Conservation (phyloP, 495 filamentous ascomycete species). For the Penicillium riverlandense region DNA sequence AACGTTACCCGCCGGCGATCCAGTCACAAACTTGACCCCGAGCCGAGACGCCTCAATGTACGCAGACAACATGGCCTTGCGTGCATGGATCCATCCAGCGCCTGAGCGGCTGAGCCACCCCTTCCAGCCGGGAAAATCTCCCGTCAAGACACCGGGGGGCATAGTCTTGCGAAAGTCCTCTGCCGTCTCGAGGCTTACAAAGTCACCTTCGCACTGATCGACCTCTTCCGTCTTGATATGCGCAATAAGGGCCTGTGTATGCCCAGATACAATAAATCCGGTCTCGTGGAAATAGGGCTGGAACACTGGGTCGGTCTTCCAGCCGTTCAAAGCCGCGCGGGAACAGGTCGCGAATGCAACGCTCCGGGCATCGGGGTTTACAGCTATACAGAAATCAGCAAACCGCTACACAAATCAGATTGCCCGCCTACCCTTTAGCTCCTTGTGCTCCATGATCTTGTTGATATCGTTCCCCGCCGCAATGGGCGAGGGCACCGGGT, state of each 20-base stretch:
- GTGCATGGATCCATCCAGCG: slow-evolving; percentile 46
- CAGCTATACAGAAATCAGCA: neutral
- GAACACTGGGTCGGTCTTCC: slow-evolving; percentile 42
- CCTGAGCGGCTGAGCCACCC: slow-evolving; percentile 35
- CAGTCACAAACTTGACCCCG: slow-evolving; percentile 39
- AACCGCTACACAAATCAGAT: too few relatives aligned
- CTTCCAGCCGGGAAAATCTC: slow-evolving; percentile 43
- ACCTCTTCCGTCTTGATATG: slow-evolving; percentile 31
- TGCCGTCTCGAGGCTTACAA: slow-evolving; percentile 18
- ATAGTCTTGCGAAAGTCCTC: slow-evolving; percentile 44
- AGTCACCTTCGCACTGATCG: slow-evolving; percentile 19
- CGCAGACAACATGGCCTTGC: slow-evolving; percentile 37
- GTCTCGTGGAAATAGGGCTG: slow-evolving; percentile 42
- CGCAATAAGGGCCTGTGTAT: slow-evolving; percentile 23
- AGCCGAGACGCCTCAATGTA: slow-evolving; percentile 34
- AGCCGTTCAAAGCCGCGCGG: slow-evolving; percentile 32
- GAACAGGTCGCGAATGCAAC: slow-evolving; percentile 29
- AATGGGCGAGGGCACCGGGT: slow-evolving; percentile 41
- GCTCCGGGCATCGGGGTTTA: slow-evolving; percentile 17
- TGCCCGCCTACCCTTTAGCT: slow-evolving; percentile 27
- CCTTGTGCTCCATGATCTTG: slow-evolving; percentile 46
- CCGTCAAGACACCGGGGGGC: slow-evolving; percentile 44
- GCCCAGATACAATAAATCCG: slow-evolving; percentile 39
- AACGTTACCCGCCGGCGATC: slow-evolving; percentile 28
- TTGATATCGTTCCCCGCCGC: slow-evolving; percentile 50